phyloP scores from a whole-genome alignment of 1,139 yeast species.

The Blastobotrys elegans region DNA sequence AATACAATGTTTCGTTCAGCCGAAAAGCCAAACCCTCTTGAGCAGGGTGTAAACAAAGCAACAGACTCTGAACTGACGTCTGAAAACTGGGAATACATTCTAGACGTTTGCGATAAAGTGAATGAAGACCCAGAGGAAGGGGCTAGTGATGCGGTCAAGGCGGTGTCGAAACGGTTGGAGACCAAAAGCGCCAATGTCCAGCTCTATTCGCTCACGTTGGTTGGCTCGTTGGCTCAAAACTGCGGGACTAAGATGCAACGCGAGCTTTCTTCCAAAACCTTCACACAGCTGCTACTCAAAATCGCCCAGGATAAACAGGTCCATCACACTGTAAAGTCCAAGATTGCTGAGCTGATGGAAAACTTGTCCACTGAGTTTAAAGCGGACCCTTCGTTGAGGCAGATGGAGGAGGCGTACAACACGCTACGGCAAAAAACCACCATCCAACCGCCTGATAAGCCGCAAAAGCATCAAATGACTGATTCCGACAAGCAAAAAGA shows the following conservation, averaged over 20 bases:
- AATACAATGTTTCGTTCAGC: constrained; percentile 26
- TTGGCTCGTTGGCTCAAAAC: constrained; percentile 80
- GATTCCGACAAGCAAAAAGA: constrained; percentile 51
- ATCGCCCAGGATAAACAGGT: constrained; percentile 53
- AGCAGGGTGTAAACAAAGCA: constrained; percentile 45
- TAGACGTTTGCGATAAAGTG: constrained; percentile 80
- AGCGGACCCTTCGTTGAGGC: constrained; percentile 66
- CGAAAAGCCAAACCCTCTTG: constrained; percentile 27
- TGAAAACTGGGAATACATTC: constrained; percentile 80
- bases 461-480: constrained; percentile 52
- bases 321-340: constrained; percentile 63
- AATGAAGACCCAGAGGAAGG: constrained; percentile 65
- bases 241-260: constrained; percentile 87
- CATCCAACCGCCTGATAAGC: constrained; percentile 50
- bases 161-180: constrained; percentile 50
- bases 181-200: constrained; percentile 76
- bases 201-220: constrained; percentile 63
- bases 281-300: constrained; percentile 53
- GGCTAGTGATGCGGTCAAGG: constrained; percentile 48
- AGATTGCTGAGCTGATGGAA: constrained; percentile 60
- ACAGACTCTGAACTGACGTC: constrained; percentile 76
- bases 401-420: constrained; percentile 59
- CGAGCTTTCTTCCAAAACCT: constrained; percentile 67
- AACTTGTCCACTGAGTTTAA: constrained; percentile 57
- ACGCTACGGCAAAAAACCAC: constrained; percentile 31